A percentile compares a stretch with the other conserved stretches of the same genome.
Conservation (phyloP, 2,329 filamentous ascomycete species). For the Colletotrichum higginsianum region DNA sequence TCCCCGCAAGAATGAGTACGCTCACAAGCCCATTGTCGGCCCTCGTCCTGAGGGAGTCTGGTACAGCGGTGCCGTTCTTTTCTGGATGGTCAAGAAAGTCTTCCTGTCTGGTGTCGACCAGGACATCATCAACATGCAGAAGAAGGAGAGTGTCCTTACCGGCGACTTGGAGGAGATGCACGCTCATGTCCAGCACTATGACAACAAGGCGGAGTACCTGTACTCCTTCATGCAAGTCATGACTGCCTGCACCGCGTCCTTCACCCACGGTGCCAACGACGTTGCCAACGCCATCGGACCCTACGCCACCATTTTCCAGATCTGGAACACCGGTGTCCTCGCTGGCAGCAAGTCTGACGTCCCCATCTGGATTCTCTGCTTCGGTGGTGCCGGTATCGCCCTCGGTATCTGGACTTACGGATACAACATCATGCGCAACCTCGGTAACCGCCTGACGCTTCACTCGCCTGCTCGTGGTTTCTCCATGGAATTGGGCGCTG, state of each 20-base stretch:
- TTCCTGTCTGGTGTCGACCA: conserved; percentile 60
- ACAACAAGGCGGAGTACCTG: conserved; percentile 73
- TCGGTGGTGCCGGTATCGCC: conserved; percentile 53
- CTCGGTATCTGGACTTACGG: conserved; percentile 66
- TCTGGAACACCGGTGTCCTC: conserved; percentile 67
- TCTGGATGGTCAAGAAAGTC: conserved; percentile 57
- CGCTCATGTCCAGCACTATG: conserved; percentile 70
- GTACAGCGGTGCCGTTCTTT: conserved; percentile 55
- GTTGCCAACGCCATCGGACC: conserved; percentile 75
- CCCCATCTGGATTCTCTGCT: conserved; percentile 71
- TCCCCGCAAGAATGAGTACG: conserved; percentile 11
- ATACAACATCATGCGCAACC: conserved; percentile 71
- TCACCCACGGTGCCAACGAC: conserved; percentile 78
- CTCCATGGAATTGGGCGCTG: conserved; percentile 64
- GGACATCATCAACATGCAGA: conserved; percentile 51
- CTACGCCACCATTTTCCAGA: conserved; percentile 73
- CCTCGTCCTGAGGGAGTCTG: conserved; percentile 55
- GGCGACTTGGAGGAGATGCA: conserved; percentile 70
- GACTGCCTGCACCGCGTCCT: conserved; percentile 74
- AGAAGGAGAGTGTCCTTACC: conserved; percentile 59
- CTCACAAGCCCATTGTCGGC: conserved; percentile 49
- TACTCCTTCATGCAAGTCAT: conserved; percentile 74
- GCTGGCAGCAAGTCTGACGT: conserved; percentile 61
- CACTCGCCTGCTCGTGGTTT: conserved; percentile 70
- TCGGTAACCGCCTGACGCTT: conserved; percentile 71